Evolutionary conservation across 1,284 basidiomycete species (phyloP).

Genomic region (Puccinia coronata): DNA sequence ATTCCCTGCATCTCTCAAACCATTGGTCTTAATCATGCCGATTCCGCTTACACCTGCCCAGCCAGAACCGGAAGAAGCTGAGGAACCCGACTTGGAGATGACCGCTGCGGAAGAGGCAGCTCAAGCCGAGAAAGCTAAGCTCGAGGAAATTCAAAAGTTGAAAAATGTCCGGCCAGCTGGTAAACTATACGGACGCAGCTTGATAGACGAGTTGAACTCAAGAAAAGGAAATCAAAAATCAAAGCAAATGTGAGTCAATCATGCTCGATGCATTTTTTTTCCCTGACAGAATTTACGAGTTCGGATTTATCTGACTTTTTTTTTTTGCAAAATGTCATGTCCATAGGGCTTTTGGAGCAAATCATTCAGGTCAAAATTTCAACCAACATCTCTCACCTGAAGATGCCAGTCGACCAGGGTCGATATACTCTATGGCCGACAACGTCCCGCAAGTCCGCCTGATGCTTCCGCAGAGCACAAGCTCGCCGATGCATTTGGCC

Average conservation of each 20-base stretch:
- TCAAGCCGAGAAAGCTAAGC: background rate
- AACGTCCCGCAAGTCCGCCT: background rate
- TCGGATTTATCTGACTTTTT: background rate
- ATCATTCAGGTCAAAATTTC: slow-evolving; percentile 25
- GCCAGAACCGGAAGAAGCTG: slow-evolving; percentile 21
- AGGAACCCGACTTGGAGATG: background rate
- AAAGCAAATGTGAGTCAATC: slow-evolving; percentile 29
- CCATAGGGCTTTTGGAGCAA: slow-evolving; percentile 32
- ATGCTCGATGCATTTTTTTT: background rate
- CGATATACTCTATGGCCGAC: slow-evolving; percentile 38
- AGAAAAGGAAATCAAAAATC: slow-evolving; percentile 45
- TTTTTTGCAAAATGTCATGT: background rate
- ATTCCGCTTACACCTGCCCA: slow-evolving; percentile 42
- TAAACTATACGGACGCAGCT: slow-evolving; percentile 41
- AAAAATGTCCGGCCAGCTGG: slow-evolving; percentile 36
- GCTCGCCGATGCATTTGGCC: slow-evolving; percentile 33
- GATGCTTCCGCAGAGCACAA: slow-evolving; percentile 23
- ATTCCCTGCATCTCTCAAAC: slow-evolving; percentile 42
- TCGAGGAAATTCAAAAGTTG: slow-evolving; percentile 16
- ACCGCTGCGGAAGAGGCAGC: background rate
- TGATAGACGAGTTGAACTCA: slow-evolving; percentile 49
- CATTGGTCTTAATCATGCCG: slow-evolving; percentile 43
- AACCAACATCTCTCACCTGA: slow-evolving; percentile 37
- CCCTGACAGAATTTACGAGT: background rate
- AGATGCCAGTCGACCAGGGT: slow-evolving; percentile 34